Percentiles rank a stretch among this genome's conserved stretches.
These are phyloP conservation scores for Lepiota subincarnata DNA, from an alignment of 768 basidiomycete species.

Conservation along the genomic window DNA sequence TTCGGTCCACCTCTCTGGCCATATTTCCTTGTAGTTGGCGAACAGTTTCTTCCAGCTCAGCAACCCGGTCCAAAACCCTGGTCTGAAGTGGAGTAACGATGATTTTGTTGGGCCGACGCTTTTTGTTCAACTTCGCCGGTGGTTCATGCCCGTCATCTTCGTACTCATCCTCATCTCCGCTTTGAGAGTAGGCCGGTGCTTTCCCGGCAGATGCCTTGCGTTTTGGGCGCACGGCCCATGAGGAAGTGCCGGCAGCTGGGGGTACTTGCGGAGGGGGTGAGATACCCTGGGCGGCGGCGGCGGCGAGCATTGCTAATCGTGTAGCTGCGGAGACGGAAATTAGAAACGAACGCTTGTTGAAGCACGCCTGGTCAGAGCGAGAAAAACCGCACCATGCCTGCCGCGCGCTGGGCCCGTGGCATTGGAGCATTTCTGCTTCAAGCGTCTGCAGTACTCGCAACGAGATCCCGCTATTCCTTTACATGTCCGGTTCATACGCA, in stretches of 20 bases:
- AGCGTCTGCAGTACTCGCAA: constrained; percentile 42
- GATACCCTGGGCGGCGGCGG: constrained; percentile 18
- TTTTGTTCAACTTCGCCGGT: constrained; percentile 26
- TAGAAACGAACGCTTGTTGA: constrained; percentile 17
- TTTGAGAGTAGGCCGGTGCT: constrained; percentile 15
- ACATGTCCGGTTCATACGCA: constrained; percentile 38
- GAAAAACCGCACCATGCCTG: constrained; percentile 27
- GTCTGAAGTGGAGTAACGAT: constrained; percentile 24
- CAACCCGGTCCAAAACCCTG: constrained; percentile 29
- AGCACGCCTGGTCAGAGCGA: background rate
- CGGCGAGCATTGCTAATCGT: constrained; percentile 18
- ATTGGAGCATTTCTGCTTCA: constrained; percentile 46
- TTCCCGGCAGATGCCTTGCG: constrained; percentile 25
- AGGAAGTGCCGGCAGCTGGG: constrained; percentile 1
- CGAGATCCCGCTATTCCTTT: constrained; percentile 39
- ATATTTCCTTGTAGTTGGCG: constrained; percentile 30
- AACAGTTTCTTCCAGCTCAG: constrained; percentile 31
- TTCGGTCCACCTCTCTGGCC: constrained; percentile 31
- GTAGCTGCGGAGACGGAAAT: constrained; percentile 17
- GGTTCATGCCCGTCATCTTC: constrained; percentile 29
- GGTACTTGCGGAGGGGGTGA: constrained; percentile 10
- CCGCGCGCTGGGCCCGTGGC: constrained; percentile 40
- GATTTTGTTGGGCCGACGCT: constrained; percentile 29
- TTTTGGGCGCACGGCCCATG: constrained; percentile 17
- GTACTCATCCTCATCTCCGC: constrained; percentile 31